Base-by-base conservation (phyloP, 2,329 filamentous ascomycete species). In the Trichophyton rubrum region DNA sequence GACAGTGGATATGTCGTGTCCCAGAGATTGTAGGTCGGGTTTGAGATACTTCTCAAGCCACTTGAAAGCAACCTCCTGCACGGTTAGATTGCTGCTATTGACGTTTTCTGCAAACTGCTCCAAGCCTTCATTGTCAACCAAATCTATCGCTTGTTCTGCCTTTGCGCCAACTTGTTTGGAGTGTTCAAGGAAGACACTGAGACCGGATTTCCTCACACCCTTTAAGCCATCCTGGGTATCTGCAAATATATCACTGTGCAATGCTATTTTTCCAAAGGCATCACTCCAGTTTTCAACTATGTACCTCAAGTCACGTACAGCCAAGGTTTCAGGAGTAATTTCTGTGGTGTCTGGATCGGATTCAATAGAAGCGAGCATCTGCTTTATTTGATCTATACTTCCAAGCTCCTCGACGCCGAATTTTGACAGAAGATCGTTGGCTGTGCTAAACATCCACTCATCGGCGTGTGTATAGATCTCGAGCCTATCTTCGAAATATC, bases 111-210 rank as follows among this genome's bases (percentile, higher is more conserved):
- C 67, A 61, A 84, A 79, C 1, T 61, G 45, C 22, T 70, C 67
- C 9, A 78, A 59, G 17, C 71, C 68, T 22, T 70, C 67, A n/a
- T 72, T 69, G 43, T 72, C 74, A 17, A 69, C 67, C 17, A 80
- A 67, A n/a, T 70, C 61, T 27, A 74, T 70, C 27, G 74, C 75
- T 4, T 68, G 65, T 27, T 71, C 70, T 1, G 71, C 66, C 61
- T 76, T 77, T 40, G 74, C 74, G 33, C 67, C 70, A 45, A 71
- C 69, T 61, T 77, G 74, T 59, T 78, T 80, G 2, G 80, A 79
- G 66, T 82, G 79, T 45, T 82, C 80, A n/a, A 82, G 71, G 62
- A 83, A 83, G 3, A 81, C 76, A 59, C 79, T 77, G 53, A 83
- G 65, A 1, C 80, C 80, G 49, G 78, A 74, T 57, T 71, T 73